phyloP scores from a whole-genome alignment of 179 eudicot genomes.

The Gypsophila paniculata region DNA sequence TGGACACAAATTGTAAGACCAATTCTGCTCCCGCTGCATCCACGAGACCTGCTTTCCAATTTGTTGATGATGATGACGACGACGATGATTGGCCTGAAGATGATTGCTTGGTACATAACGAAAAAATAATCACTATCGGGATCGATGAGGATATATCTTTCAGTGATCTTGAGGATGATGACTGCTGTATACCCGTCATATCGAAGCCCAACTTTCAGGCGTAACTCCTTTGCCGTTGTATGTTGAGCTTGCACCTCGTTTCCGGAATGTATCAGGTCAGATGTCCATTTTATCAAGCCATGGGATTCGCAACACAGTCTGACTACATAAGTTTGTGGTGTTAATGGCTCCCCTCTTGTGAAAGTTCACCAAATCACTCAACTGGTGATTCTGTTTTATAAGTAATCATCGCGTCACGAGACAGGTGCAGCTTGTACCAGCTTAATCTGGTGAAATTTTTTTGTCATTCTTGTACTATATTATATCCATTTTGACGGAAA shows the following conservation, averaged over 20 bases:
- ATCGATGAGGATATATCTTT: conserved; percentile 77
- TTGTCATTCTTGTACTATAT: conserved; percentile 17
- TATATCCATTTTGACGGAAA: conserved; percentile 15
- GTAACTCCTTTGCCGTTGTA: conserved; percentile 20
- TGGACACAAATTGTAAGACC: conserved; percentile 26
- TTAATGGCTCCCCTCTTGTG: conserved; percentile 5
- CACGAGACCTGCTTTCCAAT: conserved; percentile 32
- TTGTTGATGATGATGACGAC: conserved; percentile 50
- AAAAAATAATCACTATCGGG: conserved; percentile 34
- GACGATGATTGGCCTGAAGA: conserved; percentile 83
- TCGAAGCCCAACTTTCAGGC: conserved; percentile 27
- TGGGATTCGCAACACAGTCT: background rate
- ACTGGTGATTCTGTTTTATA: conserved; percentile 15
- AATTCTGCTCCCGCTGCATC: conserved; percentile 27
- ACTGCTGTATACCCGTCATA: conserved; percentile 48
- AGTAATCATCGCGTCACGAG: conserved; percentile 17
- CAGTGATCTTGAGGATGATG: conserved; percentile 92
- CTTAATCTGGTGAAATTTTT: conserved; percentile 5
- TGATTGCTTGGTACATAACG: conserved; percentile 44
- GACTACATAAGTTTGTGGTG: conserved; percentile 8
- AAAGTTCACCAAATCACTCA: background rate
- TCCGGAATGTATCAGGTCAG: conserved; percentile 10
- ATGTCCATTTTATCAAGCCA: background rate
- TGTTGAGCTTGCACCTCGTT: conserved; percentile 12
- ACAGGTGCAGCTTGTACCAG: conserved; percentile 14